Evolutionary conservation across 148 eudicot genomes (phyloP).

Genomic region (Dianthus caryophyllus): DNA sequence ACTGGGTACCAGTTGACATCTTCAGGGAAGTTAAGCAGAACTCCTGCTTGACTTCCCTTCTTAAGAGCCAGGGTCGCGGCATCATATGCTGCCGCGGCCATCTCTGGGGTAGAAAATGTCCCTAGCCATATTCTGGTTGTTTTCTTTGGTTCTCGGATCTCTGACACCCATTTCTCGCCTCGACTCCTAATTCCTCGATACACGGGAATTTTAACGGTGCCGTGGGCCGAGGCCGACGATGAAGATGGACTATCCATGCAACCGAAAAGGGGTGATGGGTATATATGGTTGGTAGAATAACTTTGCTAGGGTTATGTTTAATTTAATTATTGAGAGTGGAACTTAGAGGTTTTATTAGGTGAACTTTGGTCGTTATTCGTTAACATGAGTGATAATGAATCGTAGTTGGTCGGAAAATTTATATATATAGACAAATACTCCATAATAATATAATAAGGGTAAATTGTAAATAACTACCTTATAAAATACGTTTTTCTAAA

Average conservation of each 20-base stretch:
- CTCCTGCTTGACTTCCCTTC: slow-evolving; percentile 38
- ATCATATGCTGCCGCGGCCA: slow-evolving; percentile 76
- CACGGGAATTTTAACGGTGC: slow-evolving; percentile 35
- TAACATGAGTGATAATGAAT: no score
- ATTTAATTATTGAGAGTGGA: slow-evolving; percentile 9
- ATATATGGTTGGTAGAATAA: no score
- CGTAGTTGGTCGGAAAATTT: no score
- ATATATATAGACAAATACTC: no score
- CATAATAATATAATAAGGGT: no score
- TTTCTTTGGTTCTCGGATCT: slow-evolving; percentile 64
- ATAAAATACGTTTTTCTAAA: no score
- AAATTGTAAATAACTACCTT: no score
- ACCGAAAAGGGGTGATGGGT: no score
- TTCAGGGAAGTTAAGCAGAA: slow-evolving; percentile 55
- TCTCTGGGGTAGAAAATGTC: slow-evolving; percentile 51
- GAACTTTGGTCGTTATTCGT: not conserved
- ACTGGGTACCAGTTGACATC: slow-evolving; percentile 31
- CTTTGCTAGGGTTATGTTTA: not conserved
- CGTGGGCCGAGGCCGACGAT: slow-evolving; percentile 5
- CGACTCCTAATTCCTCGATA: slow-evolving; percentile 58
- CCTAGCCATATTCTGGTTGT: slow-evolving; percentile 70
- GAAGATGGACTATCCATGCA: not conserved
- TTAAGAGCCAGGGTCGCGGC: slow-evolving; percentile 63
- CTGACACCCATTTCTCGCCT: slow-evolving; percentile 72
- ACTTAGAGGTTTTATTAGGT: slow-evolving; percentile 7